phyloP scores from a whole-genome alignment of 345 rosid genomes.

The Carallia brachiata region DNA sequence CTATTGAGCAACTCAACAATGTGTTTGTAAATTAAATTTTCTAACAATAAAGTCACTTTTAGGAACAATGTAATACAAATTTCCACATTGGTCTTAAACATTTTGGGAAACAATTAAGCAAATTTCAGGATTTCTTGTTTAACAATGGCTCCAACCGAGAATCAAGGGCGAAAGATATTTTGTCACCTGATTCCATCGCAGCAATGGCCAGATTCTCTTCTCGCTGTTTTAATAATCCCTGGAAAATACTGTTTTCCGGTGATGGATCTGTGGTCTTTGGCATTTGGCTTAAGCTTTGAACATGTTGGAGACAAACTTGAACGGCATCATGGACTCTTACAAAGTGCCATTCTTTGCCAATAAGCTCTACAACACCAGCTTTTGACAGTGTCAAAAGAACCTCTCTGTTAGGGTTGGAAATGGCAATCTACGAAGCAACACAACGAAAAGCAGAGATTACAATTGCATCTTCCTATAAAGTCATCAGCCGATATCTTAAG shows the following conservation, averaged over 20 bases:
- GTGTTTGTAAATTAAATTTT: no score
- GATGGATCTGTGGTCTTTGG: conserved; percentile 24
- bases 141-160: conserved; percentile 68
- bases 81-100: neutral
- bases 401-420: conserved; percentile 82
- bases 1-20: no score
- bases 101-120: neutral
- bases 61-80: no score
- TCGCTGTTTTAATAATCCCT: conserved; percentile 40
- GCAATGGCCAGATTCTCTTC: conserved; percentile 41
- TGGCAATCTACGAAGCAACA: conserved; percentile 56
- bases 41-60: no score
- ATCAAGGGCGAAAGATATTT: conserved; percentile 13
- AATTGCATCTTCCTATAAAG: neutral
- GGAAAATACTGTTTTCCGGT: conserved; percentile 43
- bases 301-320: conserved; percentile 85
- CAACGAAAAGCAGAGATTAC: neutral
- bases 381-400: conserved; percentile 74
- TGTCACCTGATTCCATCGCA: conserved; percentile 52
- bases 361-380: conserved; percentile 68
- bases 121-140: conserved; percentile 17
- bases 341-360: conserved; percentile 93
- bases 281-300: conserved; percentile 49
- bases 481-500: neutral
- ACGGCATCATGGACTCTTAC: conserved; percentile 96